phyloP scores from a whole-genome alignment of 2,329 filamentous ascomycete genomes.

The Colletotrichum higginsianum region DNA sequence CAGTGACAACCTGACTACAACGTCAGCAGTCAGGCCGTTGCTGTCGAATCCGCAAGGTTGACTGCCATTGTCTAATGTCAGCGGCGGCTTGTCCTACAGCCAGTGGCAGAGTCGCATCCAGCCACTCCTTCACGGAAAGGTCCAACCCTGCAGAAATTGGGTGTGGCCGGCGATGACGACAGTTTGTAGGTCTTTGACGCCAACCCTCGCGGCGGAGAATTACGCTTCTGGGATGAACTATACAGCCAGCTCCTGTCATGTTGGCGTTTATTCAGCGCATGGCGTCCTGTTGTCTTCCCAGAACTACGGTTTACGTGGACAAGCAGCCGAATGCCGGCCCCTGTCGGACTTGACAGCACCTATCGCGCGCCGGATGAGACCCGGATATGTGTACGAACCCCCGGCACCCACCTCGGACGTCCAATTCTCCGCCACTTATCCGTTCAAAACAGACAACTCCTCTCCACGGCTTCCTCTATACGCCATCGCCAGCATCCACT shows the following conservation, averaged over 20 bases:
- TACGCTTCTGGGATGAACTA: not conserved
- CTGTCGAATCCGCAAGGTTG: not conserved
- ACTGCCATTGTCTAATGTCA: slow-evolving; percentile 7
- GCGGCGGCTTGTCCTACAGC: not conserved
- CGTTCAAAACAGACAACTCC: not conserved
- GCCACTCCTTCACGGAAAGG: not conserved
- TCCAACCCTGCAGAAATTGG: not conserved
- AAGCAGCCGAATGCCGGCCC: not conserved
- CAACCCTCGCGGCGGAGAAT: not conserved
- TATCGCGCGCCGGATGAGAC: not conserved
- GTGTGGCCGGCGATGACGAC: not conserved
- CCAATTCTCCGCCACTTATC: slow-evolving; percentile 6
- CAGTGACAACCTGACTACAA: not conserved
- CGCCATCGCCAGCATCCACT: not conserved
- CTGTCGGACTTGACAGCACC: not conserved
- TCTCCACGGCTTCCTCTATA: not conserved
- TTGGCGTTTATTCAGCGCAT: not conserved
- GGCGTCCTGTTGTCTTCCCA: not conserved
- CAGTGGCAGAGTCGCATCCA: not conserved
- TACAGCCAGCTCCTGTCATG: not conserved
- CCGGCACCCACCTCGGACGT: slow-evolving; percentile 1
- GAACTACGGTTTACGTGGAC: not conserved
- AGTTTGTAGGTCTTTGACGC: not conserved
- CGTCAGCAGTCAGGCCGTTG: not conserved
- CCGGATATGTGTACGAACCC: not conserved